A percentile compares a stretch with the other conserved stretches of the same genome.
Evolutionary conservation across 306 rosid genomes (phyloP).

Genomic region (Quercus cerris): DNA sequence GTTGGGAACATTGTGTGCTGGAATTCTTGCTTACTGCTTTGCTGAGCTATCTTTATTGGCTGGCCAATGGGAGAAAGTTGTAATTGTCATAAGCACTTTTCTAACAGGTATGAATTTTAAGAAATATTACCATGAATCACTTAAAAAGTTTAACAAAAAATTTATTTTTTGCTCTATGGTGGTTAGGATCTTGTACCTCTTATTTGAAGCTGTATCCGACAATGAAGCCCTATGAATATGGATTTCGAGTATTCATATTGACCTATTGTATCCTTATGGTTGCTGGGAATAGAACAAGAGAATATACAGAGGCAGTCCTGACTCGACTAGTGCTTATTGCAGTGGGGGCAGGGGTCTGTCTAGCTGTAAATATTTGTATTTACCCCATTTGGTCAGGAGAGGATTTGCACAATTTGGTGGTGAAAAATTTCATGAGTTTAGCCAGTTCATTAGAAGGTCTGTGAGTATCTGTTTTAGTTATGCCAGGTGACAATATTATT

Average conservation of each 20-base stretch:
- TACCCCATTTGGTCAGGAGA: constrained; percentile 81
- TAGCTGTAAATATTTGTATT: constrained; percentile 50
- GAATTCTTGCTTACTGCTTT: constrained; percentile 54
- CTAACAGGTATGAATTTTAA: constrained; percentile 45
- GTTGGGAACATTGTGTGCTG: constrained; percentile 71
- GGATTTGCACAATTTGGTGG: constrained; percentile 77
- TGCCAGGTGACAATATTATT: neutral
- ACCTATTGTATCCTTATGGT: constrained; percentile 67
- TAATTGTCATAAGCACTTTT: constrained; percentile 45
- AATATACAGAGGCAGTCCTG: constrained; percentile 47
- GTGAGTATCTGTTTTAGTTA: neutral
- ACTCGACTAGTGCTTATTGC: constrained; percentile 60
- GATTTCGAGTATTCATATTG: constrained; percentile 71
- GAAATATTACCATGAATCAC: neutral
- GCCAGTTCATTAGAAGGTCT: constrained; percentile 68
- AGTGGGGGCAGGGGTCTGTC: constrained; percentile 59
- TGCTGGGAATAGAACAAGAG: constrained; percentile 40
- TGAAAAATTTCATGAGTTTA: constrained; percentile 56
- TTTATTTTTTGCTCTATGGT: neutral
- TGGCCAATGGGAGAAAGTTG: constrained; percentile 40
- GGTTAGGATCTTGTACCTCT: constrained; percentile 49
- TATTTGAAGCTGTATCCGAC: constrained; percentile 54
- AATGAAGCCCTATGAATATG: constrained; percentile 70
- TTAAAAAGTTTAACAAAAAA: neutral
- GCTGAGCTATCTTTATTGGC: constrained; percentile 36